Evolutionary conservation across 2,329 filamentous ascomycete genomes (phyloP).

Genomic region (Domatiomyces globalis): DNA sequence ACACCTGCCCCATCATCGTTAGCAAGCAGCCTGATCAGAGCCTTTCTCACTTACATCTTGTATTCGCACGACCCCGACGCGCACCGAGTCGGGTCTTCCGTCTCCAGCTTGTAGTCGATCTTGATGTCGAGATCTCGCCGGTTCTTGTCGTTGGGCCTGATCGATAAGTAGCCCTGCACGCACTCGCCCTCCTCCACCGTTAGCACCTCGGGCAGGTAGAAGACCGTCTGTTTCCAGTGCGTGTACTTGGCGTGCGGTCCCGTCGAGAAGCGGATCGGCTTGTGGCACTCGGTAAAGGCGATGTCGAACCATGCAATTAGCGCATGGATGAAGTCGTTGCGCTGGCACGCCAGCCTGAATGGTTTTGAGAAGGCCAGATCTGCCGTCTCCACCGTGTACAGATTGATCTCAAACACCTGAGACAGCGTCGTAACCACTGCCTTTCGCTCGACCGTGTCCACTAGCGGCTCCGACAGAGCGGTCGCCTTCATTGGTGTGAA

Average conservation of each 20-base stretch:
- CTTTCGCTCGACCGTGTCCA: conserved; percentile 96
- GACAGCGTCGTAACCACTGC: conserved; percentile 88
- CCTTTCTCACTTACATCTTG: conserved; percentile 40
- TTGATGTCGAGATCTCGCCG: conserved; percentile 85
- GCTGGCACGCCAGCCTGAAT: conserved; percentile 62
- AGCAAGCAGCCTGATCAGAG: background rate
- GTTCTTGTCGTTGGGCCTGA: conserved; percentile 88
- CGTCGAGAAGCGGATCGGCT: conserved; percentile 91
- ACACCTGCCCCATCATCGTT: conserved; percentile 6
- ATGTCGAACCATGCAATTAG: conserved; percentile 99
- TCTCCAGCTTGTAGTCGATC: conserved; percentile 68
- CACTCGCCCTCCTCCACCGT: conserved; percentile 80
- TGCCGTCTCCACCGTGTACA: conserved; percentile 72
- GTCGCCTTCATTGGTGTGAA: conserved; percentile 88
- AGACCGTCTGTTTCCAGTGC: conserved; percentile 99
- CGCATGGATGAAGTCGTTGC: conserved; percentile 91
- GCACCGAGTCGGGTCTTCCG: conserved; percentile 55
- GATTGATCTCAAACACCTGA: conserved; percentile 71
- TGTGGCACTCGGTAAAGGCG: conserved; percentile 95
- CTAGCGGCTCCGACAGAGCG: conserved; percentile 85
- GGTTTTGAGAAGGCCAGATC: conserved; percentile 74
- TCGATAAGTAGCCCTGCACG: conserved; percentile 58
- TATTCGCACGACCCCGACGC: conserved; percentile 62
- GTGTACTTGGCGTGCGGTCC: conserved; percentile 98
- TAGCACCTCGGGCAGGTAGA: conserved; percentile 86